Conservation (phyloP, 345 rosid genomes). For the Anastatica hierochuntica region DNA sequence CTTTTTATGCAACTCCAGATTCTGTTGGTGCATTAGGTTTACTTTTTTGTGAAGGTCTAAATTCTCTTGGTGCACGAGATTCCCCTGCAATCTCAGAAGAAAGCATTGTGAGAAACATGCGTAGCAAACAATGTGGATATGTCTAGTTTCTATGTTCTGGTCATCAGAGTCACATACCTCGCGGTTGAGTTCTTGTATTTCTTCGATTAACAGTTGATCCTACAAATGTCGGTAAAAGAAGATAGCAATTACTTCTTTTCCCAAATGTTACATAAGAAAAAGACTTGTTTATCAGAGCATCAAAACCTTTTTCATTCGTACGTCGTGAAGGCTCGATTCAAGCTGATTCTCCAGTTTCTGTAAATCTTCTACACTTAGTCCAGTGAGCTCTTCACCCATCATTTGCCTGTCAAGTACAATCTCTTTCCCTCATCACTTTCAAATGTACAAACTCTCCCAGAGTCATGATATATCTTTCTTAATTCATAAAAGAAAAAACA, state of each 20-base stretch:
- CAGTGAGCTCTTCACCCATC: conserved; percentile 80
- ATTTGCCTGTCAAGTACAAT: conserved; percentile 40
- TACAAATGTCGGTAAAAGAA: conserved; percentile 14
- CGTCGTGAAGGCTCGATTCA: conserved; percentile 52
- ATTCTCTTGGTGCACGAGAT: conserved; percentile 50
- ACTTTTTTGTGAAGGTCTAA: conserved; percentile 40
- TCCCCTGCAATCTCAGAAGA: conserved; percentile 40
- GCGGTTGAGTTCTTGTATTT: conserved; percentile 49
- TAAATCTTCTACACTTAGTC: conserved; percentile 46
- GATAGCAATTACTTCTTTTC: background rate
- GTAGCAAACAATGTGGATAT: background rate
- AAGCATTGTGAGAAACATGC: background rate
- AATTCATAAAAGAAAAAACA: background rate
- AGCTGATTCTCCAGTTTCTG: conserved; percentile 64
- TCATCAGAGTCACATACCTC: conserved; percentile 32
- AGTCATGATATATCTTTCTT: too few species aligned
- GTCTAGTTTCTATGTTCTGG: background rate
- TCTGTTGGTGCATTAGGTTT: conserved; percentile 39
- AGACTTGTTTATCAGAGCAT: background rate
- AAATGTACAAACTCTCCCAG: conserved; percentile 3
- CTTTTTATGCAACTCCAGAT: conserved; percentile 44
- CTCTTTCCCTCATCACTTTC: conserved; percentile 1
- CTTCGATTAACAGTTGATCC: conserved; percentile 46
- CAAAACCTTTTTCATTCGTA: conserved; percentile 54
- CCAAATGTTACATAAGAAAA: background rate